Evolutionary conservation across 495 filamentous ascomycete species (phyloP).

Genomic region (Talaromyces ruber): DNA sequence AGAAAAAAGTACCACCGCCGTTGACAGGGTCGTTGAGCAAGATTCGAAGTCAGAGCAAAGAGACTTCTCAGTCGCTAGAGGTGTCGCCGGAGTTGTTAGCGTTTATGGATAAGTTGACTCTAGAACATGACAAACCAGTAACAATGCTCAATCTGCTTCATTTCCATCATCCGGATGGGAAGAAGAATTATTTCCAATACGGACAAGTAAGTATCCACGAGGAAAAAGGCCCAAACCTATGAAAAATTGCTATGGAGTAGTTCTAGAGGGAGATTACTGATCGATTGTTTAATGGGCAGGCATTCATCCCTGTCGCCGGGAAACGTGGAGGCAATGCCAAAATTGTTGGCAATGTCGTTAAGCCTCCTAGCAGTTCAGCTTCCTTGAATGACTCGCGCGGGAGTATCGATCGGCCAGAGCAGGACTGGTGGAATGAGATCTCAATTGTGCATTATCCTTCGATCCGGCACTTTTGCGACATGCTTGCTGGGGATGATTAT

Average conservation of each 20-base stretch:
- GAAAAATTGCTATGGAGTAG: neutral
- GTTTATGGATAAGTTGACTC: conserved; percentile 34
- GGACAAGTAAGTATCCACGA: conserved; percentile 19
- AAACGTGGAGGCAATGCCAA: conserved; percentile 51
- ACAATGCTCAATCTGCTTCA: conserved; percentile 64
- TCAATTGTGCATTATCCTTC: conserved; percentile 61
- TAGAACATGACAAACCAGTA: conserved; percentile 37
- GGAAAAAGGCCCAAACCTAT: neutral
- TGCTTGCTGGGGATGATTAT: conserved; percentile 55
- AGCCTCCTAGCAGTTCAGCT: conserved; percentile 2
- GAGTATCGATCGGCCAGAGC: conserved; percentile 14
- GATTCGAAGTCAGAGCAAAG: conserved; percentile 17
- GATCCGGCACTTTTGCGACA: conserved; percentile 54
- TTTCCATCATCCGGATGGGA: conserved; percentile 42
- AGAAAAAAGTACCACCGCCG: conserved; percentile 27
- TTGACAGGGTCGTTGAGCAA: conserved; percentile 31
- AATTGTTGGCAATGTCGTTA: conserved; percentile 51
- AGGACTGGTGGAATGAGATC: conserved; percentile 47
- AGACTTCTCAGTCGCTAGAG: conserved; percentile 45
- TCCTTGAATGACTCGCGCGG: conserved; percentile 18
- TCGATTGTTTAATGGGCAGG: conserved; percentile 8
- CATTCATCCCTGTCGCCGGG: conserved; percentile 46
- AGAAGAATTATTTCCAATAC: conserved; percentile 48
- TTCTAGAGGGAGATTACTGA: neutral
- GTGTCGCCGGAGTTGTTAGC: conserved; percentile 37